A percentile compares a stretch with the other conserved stretches of the same genome.
phyloP scores from a whole-genome alignment of 2,329 filamentous ascomycete species.

The Alternaria brassicae region DNA sequence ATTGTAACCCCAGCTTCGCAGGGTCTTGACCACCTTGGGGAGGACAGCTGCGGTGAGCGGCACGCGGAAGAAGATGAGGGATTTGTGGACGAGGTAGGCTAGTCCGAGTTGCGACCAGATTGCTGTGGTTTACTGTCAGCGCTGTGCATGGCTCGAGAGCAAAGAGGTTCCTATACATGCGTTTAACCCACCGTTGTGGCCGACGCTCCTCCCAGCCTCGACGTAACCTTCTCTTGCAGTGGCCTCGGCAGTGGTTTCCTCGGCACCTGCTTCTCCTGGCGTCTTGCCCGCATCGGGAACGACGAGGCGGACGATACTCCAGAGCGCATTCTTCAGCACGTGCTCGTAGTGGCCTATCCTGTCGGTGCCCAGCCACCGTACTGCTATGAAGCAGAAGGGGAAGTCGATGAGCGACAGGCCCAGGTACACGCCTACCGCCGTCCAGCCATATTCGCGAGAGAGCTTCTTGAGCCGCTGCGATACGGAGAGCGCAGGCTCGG shows the following conservation, averaged over 20 bases:
- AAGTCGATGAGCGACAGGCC: slow-evolving; percentile 85
- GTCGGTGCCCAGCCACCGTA: slow-evolving; percentile 82
- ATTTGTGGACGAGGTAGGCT: slow-evolving; percentile 97
- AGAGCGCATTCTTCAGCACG: slow-evolving; percentile 66
- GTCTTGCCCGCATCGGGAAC: slow-evolving; percentile 63
- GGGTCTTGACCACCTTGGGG: slow-evolving; percentile 89
- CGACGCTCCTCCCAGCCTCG: slow-evolving; percentile 67
- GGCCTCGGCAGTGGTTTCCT: slow-evolving; percentile 41
- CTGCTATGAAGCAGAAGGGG: slow-evolving; percentile 91
- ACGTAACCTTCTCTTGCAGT: slow-evolving; percentile 40
- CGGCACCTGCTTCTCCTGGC: slow-evolving; percentile 55
- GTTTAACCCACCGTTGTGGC: slow-evolving; percentile 65
- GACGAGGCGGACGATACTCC: slow-evolving; percentile 66
- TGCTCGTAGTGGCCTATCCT: slow-evolving; percentile 79
- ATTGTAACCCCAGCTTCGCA: slow-evolving; percentile 91
- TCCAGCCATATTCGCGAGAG: slow-evolving; percentile 92
- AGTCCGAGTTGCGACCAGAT: slow-evolving; percentile 87
- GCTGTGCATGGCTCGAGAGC: neutral
- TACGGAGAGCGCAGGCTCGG: slow-evolving; percentile 60
- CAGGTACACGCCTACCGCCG: slow-evolving; percentile 89
- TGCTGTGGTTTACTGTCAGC: slow-evolving; percentile 53
- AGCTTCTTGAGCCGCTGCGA: slow-evolving; percentile 80
- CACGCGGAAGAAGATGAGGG: slow-evolving; percentile 94
- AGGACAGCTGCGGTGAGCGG: slow-evolving; percentile 89
- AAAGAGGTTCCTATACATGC: slow-evolving; percentile 71